A percentile compares a stretch with the other conserved stretches of the same genome.
Conservation (phyloP, 1,139 yeast genomes). For the Zygoascus meyerae region DNA sequence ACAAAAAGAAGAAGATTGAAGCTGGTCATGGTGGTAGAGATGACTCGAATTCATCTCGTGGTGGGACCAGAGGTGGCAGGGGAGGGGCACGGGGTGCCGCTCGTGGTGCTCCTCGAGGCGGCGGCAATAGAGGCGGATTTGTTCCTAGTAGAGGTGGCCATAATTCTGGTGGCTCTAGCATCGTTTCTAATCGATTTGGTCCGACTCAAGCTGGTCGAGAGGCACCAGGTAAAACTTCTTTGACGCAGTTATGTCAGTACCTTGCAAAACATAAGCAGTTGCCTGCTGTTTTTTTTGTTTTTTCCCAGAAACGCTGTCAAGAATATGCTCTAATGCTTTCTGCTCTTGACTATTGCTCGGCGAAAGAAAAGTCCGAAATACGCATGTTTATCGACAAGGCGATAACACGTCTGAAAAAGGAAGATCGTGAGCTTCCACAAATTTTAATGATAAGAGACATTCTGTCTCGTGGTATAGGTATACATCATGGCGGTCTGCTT, state of each 20-base stretch:
- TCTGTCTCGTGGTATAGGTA: conserved; percentile 87
- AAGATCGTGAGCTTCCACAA: conserved; percentile 91
- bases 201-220: conserved; percentile 37
- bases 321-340: conserved; percentile 78
- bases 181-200: conserved; percentile 26
- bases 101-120: conserved; percentile 32
- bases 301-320: conserved; percentile 89
- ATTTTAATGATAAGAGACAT: conserved; percentile 75
- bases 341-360: conserved; percentile 73
- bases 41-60: conserved; percentile 16
- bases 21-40: conserved; percentile 31
- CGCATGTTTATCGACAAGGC: conserved; percentile 91
- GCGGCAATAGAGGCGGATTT: conserved; percentile 25
- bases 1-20: conserved; percentile 34
- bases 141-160: conserved; percentile 31
- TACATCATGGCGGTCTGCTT: conserved; percentile 92
- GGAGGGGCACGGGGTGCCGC: conserved; percentile 26
- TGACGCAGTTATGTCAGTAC: conserved; percentile 57
- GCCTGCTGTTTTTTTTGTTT: conserved; percentile 91
- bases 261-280: conserved; percentile 60
- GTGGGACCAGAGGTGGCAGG: conserved; percentile 26
- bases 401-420: conserved; percentile 77
- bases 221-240: conserved; percentile 56
- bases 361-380: conserved; percentile 81
- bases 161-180: conserved; percentile 27